Percentiles rank a stretch among this genome's conserved stretches.
Evolutionary conservation across 768 basidiomycete species (phyloP).

Genomic region (Trichaptum fuscoviolaceum): DNA sequence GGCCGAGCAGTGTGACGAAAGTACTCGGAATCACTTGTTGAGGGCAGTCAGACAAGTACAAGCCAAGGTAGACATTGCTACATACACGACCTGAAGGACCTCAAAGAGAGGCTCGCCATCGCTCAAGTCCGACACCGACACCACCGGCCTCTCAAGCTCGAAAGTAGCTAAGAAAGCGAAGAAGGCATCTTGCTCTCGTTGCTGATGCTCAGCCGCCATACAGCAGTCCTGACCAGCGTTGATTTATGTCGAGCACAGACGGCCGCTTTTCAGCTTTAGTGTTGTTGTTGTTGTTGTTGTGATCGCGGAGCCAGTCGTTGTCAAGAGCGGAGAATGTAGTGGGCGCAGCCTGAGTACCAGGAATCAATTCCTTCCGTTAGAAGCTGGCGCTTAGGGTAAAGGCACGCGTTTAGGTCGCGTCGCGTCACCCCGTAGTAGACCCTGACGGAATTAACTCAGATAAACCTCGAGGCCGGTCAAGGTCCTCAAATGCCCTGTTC

Average conservation of each 20-base stretch:
- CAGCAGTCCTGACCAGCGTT: background rate
- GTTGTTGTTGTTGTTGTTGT: background rate
- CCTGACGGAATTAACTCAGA: background rate
- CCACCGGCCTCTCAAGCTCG: slow-evolving; percentile 56
- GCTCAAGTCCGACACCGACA: slow-evolving; percentile 63
- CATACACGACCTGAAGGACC: slow-evolving; percentile 72
- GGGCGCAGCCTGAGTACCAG: background rate
- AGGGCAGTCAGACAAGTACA: background rate
- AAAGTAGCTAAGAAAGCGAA: slow-evolving; percentile 77
- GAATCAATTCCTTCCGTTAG: background rate
- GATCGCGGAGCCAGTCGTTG: background rate
- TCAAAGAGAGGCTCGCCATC: slow-evolving; percentile 77
- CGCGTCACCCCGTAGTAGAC: background rate
- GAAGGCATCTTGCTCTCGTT: slow-evolving; percentile 74
- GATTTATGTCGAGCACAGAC: background rate
- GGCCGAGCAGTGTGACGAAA: slow-evolving; percentile 61
- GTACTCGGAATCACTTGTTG: slow-evolving; percentile 67
- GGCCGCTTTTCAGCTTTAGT: background rate
- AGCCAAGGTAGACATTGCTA: slow-evolving; percentile 9
- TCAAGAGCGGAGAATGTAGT: background rate
- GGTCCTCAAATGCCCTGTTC: too few species aligned
- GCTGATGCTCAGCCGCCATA: slow-evolving; percentile 31
- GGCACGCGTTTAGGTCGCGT: background rate
- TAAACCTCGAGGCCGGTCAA: too few species aligned
- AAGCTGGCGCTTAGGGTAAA: background rate